Conservation (phyloP, 1,139 yeast genomes). For the Candida albicans region DNA sequence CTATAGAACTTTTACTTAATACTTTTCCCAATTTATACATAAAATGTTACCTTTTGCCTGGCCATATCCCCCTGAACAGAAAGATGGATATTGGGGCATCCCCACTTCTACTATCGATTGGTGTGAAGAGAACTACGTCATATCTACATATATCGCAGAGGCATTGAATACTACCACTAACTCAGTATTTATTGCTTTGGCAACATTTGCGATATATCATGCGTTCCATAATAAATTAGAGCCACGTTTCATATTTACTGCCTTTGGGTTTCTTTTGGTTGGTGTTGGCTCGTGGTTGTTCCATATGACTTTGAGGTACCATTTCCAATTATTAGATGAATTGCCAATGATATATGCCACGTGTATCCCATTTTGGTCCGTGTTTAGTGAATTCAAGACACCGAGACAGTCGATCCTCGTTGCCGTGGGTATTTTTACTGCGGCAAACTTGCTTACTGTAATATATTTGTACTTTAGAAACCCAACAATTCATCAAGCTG, state of each 20-base stretch:
- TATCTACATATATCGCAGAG: slow-evolving; percentile 84
- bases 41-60: slow-evolving; percentile 48
- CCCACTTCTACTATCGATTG: slow-evolving; percentile 81
- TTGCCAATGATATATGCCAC: slow-evolving; percentile 98
- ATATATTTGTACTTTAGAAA: slow-evolving; percentile 69
- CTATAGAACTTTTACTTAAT: too few relatives aligned
- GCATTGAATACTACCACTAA: slow-evolving; percentile 82
- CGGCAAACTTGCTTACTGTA: slow-evolving; percentile 56
- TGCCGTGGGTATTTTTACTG: slow-evolving; percentile 55
- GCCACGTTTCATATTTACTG: slow-evolving; percentile 64
- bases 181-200: slow-evolving; percentile 64
- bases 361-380: slow-evolving; percentile 90
- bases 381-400: slow-evolving; percentile 64
- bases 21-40: not conserved
- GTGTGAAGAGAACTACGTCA: slow-evolving; percentile 95
- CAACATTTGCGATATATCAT: slow-evolving; percentile 63
- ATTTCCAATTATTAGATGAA: slow-evolving; percentile 89
- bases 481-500: slow-evolving; percentile 86
- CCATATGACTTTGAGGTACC: slow-evolving; percentile 91
- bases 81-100: slow-evolving; percentile 48
- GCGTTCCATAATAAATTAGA: slow-evolving; percentile 65
- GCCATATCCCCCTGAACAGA: slow-evolving; percentile 46
- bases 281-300: slow-evolving; percentile 94
- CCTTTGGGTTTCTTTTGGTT: slow-evolving; percentile 79
- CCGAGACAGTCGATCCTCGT: slow-evolving; percentile 41